These are phyloP conservation scores for Tylopilus plumbeoviolaceoides DNA, from an alignment of 768 basidiomycete genomes.

Conservation along the genomic window DNA sequence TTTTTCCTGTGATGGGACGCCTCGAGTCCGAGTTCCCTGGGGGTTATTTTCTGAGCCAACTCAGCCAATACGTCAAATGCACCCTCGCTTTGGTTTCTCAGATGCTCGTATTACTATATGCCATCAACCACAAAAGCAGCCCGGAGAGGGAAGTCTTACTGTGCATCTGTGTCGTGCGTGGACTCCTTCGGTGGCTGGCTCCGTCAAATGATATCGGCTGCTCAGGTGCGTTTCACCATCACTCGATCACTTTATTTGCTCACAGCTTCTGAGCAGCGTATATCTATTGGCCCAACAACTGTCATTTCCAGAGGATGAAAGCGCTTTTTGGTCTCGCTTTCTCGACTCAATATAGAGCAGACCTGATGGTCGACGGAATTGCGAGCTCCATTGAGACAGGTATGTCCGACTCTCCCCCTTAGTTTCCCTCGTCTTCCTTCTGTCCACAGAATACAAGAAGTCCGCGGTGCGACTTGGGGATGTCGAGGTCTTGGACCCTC, in stretches of 20 bases:
- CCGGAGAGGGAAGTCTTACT: conserved; percentile 29
- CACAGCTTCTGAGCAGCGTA: conserved; percentile 28
- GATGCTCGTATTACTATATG: conserved; percentile 14
- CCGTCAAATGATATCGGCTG: conserved; percentile 35
- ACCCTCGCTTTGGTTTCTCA: conserved; percentile 28
- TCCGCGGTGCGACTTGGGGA: conserved; percentile 31
- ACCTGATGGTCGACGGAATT: conserved; percentile 37
- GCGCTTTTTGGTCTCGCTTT: conserved; percentile 39
- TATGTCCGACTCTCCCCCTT: conserved; percentile 1
- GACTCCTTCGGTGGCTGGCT: conserved; percentile 29
- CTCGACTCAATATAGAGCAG: conserved; percentile 30
- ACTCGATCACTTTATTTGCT: not conserved
- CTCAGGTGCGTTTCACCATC: conserved; percentile 26
- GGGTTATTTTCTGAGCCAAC: conserved; percentile 27
- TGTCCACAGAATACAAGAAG: conserved; percentile 33
- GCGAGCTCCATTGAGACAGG: conserved; percentile 30
- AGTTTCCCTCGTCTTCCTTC: not conserved
- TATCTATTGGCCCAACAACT: conserved; percentile 37
- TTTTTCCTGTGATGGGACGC: conserved; percentile 15
- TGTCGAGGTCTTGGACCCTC: conserved; percentile 27
- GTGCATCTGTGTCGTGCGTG: conserved; percentile 27
- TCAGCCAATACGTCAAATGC: conserved; percentile 21
- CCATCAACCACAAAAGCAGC: conserved; percentile 14
- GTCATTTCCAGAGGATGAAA: conserved; percentile 35
- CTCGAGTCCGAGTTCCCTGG: conserved; percentile 36